Evolutionary conservation across 305 asterid genomes (phyloP), one percentile per base, ranked within the genome.

Genomic region (Rubia peregrina): DNA sequence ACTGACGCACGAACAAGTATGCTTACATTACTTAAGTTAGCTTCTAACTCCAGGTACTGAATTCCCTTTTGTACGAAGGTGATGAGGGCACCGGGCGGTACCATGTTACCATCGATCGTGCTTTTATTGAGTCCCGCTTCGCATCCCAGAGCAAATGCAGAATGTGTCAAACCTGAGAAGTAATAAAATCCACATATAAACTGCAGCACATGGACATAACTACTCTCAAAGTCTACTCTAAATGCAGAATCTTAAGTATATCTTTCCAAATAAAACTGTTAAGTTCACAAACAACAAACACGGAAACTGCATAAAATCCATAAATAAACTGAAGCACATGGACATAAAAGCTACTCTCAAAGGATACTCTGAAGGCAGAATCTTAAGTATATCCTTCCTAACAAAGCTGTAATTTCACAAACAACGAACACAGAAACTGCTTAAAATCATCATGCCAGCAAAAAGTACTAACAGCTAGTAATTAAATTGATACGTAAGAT

Each of bases 21-120:
- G 77, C 95, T 84, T 83, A 93, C 98, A 5, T 69, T 81, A 69
- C 72, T 84, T 84, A 85, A 70, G 77, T 93, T 90, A 78, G 94
- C 97, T 78, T 93, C 98, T 71, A 93, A 81, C 80, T 93, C 96
- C 71, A 93, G 96, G 79, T 89, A 92, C 67, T 88, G 96, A 80
- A 90, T 89, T 80, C 97, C 98, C 80, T 90, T 92, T 79, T 92
- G 98, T 68, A 93, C 77, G 81, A 88, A 90, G 61, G 90, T 93
- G 64, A 90, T 84, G 61, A 93, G 97, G 68, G 96, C 98, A 78
- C 96, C 97, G 4, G 96, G 97, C 21, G 98, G 98, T 80, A 93
- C 98, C 79, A 87, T 86, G 80, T 89, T 89, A 21, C 85, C 94
- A 78, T 93, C 95, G 61, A 93, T 88, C 65, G 85, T 81, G 81